phyloP scores from a whole-genome alignment of 768 basidiomycete genomes.

The Psilocybe azurescens region DNA sequence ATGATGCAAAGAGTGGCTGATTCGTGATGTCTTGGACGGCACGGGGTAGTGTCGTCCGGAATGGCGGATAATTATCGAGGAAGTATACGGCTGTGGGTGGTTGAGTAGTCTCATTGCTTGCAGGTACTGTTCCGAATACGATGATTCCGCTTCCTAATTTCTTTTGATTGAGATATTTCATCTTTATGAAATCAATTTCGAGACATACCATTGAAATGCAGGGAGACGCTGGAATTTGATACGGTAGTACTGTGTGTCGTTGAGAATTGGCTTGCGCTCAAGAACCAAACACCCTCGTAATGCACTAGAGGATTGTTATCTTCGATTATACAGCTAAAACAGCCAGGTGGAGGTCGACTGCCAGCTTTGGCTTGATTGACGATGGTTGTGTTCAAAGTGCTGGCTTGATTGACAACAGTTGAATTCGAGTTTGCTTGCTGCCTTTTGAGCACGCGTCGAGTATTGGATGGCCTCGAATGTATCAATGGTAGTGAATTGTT shows the following conservation, averaged over 20 bases:
- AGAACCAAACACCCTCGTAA: constrained; percentile 42
- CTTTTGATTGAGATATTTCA: neutral
- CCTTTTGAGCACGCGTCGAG: neutral
- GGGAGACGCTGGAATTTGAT: constrained; percentile 34
- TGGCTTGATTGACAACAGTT: neutral
- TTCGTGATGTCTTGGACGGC: constrained; percentile 36
- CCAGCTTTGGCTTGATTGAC: neutral
- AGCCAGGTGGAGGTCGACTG: constrained; percentile 4
- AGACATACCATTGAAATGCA: constrained; percentile 42
- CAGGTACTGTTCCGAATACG: constrained; percentile 50
- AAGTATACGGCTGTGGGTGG: constrained; percentile 47
- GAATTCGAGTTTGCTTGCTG: neutral
- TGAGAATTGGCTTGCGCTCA: constrained; percentile 29
- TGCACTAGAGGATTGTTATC: constrained; percentile 42
- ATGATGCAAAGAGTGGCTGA: constrained; percentile 48
- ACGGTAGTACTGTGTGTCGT: constrained; percentile 43
- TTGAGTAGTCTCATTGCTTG: constrained; percentile 35
- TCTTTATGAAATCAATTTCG: too few relatives aligned
- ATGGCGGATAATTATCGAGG: constrained; percentile 38
- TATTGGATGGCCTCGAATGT: neutral
- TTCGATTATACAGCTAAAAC: constrained; percentile 26
- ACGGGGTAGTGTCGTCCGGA: constrained; percentile 40
- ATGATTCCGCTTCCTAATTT: constrained; percentile 47
- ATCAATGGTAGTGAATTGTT: neutral
- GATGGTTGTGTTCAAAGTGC: neutral